These are phyloP conservation scores for Luvunga scandens DNA, from an alignment of 345 rosid genomes.

Conservation along the genomic window DNA sequence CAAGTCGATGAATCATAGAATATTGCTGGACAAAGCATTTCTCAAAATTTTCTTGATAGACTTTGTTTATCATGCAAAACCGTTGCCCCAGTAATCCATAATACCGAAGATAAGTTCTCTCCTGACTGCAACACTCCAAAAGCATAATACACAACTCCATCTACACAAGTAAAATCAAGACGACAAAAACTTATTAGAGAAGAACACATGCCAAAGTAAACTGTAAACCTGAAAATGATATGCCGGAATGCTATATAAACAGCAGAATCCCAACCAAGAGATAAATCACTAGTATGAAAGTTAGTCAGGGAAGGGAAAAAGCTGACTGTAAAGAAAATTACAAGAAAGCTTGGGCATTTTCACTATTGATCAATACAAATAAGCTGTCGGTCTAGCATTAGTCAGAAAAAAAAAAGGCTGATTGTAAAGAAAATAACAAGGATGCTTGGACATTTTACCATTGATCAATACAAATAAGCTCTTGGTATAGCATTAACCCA, in stretches of 20 bases:
- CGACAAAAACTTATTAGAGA: neutral
- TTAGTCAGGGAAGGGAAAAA: neutral
- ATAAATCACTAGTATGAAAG: neutral
- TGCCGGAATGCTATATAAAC: neutral
- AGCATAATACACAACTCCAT: conserved; percentile 96
- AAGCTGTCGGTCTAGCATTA: neutral
- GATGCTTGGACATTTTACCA: neutral
- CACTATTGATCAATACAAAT: neutral
- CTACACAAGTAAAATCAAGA: conserved; percentile 40
- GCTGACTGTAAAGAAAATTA: neutral
- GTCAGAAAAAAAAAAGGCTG: neutral
- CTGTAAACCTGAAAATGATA: neutral
- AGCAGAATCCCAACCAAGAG: neutral
- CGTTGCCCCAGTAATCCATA: conserved; percentile 91
- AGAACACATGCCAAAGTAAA: neutral
- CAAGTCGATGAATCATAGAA: conserved; percentile 93
- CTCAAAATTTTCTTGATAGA: conserved; percentile 87
- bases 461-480: neutral
- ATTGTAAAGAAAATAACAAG: neutral
- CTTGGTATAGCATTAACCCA: neutral
- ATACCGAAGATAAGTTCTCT: conserved; percentile 90
- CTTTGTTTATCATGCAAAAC: conserved; percentile 92
- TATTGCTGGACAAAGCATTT: conserved; percentile 89
- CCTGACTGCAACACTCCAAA: conserved; percentile 92
- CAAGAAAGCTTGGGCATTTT: neutral